Conservation (phyloP, 2,329 filamentous ascomycete genomes). For the Fusarium tricinctum region DNA sequence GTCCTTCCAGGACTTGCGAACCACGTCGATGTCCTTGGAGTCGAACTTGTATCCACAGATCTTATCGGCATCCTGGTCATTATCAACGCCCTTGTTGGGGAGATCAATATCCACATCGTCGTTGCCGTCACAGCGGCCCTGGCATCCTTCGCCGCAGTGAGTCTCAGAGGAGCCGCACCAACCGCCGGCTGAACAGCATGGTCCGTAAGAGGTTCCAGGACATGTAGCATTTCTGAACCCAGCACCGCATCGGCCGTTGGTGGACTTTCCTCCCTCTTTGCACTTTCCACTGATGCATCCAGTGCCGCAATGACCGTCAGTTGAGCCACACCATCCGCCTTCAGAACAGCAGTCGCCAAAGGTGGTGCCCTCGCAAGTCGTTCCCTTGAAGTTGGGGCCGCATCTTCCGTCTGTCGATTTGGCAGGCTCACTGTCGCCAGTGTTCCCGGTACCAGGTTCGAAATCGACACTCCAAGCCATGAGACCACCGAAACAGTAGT, state of each 20-base stretch:
- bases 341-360: constrained; percentile 28
- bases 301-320: constrained; percentile 15
- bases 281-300: constrained; percentile 27
- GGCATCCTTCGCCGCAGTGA: constrained; percentile 18
- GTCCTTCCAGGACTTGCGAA: too few relatives aligned
- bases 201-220: constrained; percentile 1
- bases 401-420: constrained; percentile 18
- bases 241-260: constrained; percentile 12
- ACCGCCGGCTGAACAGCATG: constrained; percentile 2
- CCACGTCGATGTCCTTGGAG: too few relatives aligned
- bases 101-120: neutral
- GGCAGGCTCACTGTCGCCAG: neutral
- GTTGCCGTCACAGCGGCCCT: constrained; percentile 1
- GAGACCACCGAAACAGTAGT: constrained; percentile 29
- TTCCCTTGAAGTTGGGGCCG: constrained; percentile 13
- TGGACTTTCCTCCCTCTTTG: constrained; percentile 5
- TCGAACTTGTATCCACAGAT: too few relatives aligned
- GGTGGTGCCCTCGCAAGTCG: constrained; percentile 14
- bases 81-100: too few relatives aligned
- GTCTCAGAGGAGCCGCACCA: constrained; percentile 6
- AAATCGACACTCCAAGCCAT: constrained; percentile 39
- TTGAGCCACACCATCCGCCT: constrained; percentile 18
- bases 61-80: too few relatives aligned
- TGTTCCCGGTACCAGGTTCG: constrained; percentile 1
- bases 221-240: constrained; percentile 12